These are phyloP conservation scores for Pythium oligandrum DNA, from an alignment of 352 stramenopile species.

Conservation along the genomic window DNA sequence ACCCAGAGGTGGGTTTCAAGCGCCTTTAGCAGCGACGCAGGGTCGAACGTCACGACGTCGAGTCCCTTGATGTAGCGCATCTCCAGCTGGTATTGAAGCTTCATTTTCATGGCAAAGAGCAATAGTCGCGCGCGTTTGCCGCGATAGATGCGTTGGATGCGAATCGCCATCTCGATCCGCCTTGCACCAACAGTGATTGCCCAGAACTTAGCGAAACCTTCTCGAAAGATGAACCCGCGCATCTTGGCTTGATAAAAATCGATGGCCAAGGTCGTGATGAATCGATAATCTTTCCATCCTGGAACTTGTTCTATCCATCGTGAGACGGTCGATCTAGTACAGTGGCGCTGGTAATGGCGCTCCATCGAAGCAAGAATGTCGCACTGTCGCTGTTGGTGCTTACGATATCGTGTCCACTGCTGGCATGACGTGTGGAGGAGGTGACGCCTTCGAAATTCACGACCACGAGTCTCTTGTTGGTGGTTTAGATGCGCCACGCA, in stretches of 20 bases:
- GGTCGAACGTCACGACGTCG: slow-evolving; percentile 16
- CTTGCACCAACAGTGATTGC: slow-evolving; percentile 21
- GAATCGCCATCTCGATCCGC: slow-evolving; percentile 24
- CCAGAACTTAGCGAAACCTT: slow-evolving; percentile 30
- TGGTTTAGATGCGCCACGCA: no score
- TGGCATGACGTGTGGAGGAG: slow-evolving; percentile 3
- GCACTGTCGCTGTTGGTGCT: slow-evolving; percentile 8
- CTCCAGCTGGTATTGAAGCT: slow-evolving; percentile 31
- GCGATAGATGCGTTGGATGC: slow-evolving; percentile 27
- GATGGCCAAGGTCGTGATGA: slow-evolving; percentile 14
- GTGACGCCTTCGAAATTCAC: background rate
- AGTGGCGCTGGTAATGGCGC: background rate
- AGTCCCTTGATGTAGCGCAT: slow-evolving; percentile 8
- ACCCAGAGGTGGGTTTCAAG: slow-evolving; percentile 23
- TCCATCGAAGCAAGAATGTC: slow-evolving; percentile 15
- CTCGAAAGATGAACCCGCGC: slow-evolving; percentile 18
- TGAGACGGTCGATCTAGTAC: no score
- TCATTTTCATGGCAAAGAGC: slow-evolving; percentile 29
- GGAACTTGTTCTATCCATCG: slow-evolving; percentile 11
- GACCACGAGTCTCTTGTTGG: background rate
- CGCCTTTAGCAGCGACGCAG: slow-evolving; percentile 10
- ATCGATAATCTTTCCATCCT: slow-evolving; percentile 22
- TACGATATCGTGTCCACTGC: slow-evolving; percentile 19
- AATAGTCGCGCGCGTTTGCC: slow-evolving; percentile 22
- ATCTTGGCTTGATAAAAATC: slow-evolving; percentile 15